phyloP scores from a whole-genome alignment of 257 asterid genomes.

The Knoxia roxburghii region DNA sequence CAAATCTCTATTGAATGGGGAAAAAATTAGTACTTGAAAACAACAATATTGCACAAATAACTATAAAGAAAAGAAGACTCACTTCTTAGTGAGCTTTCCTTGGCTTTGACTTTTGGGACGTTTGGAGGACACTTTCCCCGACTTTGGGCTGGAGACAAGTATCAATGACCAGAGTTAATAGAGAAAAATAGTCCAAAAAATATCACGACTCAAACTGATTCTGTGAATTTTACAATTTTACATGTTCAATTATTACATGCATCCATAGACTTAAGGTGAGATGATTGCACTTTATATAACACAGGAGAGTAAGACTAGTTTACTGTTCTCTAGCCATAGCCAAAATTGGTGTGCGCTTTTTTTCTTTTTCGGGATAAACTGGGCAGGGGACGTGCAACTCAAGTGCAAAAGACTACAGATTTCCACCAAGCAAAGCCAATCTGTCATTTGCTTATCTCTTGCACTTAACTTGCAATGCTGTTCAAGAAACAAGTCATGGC shows the following conservation, averaged over 20 bases:
- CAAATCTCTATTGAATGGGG: constrained; percentile 49
- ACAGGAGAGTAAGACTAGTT: background rate
- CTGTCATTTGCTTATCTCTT: background rate
- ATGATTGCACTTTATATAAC: background rate
- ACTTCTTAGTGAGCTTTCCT: constrained; percentile 82
- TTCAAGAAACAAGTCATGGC: background rate
- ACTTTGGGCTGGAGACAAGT: constrained; percentile 29
- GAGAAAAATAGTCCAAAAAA: constrained; percentile 1
- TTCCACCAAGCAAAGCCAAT: background rate
- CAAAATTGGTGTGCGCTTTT: background rate
- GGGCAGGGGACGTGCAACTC: too few relatives aligned
- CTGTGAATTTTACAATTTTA: background rate
- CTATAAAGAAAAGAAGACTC: constrained; percentile 22
- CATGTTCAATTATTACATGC: background rate
- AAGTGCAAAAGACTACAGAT: background rate
- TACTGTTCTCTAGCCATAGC: background rate
- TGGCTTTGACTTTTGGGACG: constrained; percentile 37
- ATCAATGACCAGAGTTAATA: constrained; percentile 41
- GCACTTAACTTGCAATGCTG: background rate
- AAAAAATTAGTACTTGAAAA: background rate
- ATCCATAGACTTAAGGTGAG: too few relatives aligned
- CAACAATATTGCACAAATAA: background rate
- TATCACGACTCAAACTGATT: background rate
- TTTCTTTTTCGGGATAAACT: too few relatives aligned
- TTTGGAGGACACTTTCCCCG: constrained; percentile 32